phyloP scores from a whole-genome alignment of 148 eudicot genomes.

The Silene uniflora region DNA sequence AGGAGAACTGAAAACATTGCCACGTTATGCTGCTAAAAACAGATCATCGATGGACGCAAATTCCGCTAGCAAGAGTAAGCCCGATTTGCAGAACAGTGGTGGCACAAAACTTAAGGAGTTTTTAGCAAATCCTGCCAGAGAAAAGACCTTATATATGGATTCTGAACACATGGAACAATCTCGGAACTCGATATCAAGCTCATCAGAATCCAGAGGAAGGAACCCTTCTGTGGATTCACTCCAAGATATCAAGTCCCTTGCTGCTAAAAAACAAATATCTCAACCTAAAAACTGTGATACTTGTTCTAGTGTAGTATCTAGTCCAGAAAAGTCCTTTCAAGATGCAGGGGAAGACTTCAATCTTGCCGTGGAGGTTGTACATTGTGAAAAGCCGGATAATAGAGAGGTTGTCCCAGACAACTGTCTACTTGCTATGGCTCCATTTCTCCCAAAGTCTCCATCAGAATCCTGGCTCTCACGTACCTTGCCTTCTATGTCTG shows the following conservation, averaged over 20 bases:
- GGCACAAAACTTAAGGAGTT: conserved; percentile 17
- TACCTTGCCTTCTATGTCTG: conserved; percentile 58
- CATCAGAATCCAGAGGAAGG: conserved; percentile 31
- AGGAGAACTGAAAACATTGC: conserved; percentile 23
- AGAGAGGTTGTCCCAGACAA: conserved; percentile 14
- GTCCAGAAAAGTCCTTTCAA: conserved; percentile 22
- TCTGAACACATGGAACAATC: conserved; percentile 41
- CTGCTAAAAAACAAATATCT: conserved; percentile 15
- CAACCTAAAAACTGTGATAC: conserved; percentile 3
- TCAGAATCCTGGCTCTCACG: conserved; percentile 95
- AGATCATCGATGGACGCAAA: conserved; percentile 24
- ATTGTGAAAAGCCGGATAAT: neutral
- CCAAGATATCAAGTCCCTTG: conserved; percentile 31
- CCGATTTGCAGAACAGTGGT: too few species aligned
- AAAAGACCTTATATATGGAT: conserved; percentile 65
- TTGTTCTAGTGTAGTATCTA: neutral
- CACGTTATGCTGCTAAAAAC: conserved; percentile 24
- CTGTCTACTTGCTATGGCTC: conserved; percentile 36
- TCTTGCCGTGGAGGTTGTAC: neutral
- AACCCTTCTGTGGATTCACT: conserved; percentile 35
- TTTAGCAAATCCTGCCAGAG: conserved; percentile 32
- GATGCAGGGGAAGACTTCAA: conserved; percentile 15
- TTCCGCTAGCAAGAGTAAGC: conserved; percentile 12
- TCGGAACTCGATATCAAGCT: conserved; percentile 32
- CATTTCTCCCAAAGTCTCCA: conserved; percentile 71